Evolutionary conservation across 129 eudicot genomes (phyloP), one percentile per base, ranked within the genome.

Genomic region (Pittosporum tobira): DNA sequence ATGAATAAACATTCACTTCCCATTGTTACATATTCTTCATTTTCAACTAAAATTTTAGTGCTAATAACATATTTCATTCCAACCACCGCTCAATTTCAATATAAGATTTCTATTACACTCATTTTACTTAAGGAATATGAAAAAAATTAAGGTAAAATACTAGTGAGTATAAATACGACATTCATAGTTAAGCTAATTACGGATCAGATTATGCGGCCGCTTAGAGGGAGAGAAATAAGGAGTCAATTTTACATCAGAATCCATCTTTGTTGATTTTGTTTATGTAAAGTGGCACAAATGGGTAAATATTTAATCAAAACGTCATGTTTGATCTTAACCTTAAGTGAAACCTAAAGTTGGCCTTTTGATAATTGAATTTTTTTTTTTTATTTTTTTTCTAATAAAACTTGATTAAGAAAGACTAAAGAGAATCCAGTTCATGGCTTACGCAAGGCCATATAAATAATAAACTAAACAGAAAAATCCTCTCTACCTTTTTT

Each of bases 361-460:
- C 0, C 6, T 45, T 45, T 30, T 36, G 47, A 57, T 19, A 57
- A 34, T 34, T 57, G n/a, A 7, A 21, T 28, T 14, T 2, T 26
- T 4, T 31, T 10, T 29, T 31, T 2, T 9, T 3, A 11, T 18
- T 51, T 10, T 13, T 13, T 3, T 3, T 28, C 18, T 18, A 5
- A 55, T 57, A 26, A 12, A 11, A 34, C 5, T 10, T 19, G 27
- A 31, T 4, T 21, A 20, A 28, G 16, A 19, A 11, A 20, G 18
- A 57, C 38, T n/a, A n/a, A 34, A 22, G 20, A 44, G 31, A 36
- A 57, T 36, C 48, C 62, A 13, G 30, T 36, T 57, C 62, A 25
- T 57, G 40, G 48, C 29, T 19, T 9, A 15, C 22, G 20, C 13
- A 29, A 56, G 29, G 23, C 18, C 59, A 26, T 29, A 28, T n/a